Percentiles rank a stretch among this genome's conserved stretches.
phyloP scores from a whole-genome alignment of 441 rosid species.

The Rhodomyrtus psidioides region DNA sequence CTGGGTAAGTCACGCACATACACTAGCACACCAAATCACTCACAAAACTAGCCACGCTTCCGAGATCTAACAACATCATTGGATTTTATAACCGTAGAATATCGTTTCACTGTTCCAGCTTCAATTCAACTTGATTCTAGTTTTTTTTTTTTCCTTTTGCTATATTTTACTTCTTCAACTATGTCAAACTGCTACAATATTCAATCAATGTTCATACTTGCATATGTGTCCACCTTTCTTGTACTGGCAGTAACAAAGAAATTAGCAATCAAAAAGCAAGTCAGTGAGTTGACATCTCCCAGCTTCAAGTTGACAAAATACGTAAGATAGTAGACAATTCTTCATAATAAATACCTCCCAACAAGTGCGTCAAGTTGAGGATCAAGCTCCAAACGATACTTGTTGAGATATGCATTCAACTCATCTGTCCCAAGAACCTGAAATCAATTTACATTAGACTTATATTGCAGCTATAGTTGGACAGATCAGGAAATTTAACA shows the following conservation, averaged over 20 bases:
- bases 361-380: conserved; percentile 93
- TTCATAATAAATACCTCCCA: conserved; percentile 49
- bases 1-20: too few relatives aligned
- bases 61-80: neutral
- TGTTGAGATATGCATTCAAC: conserved; percentile 72
- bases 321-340: neutral
- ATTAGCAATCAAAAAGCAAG: neutral
- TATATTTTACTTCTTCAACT: neutral
- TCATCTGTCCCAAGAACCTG: conserved; percentile 97
- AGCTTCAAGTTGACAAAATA: neutral
- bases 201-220: neutral
- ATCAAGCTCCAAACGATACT: conserved; percentile 85
- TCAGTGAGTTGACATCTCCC: neutral
- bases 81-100: neutral
- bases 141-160: neutral
- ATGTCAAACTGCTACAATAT: neutral
- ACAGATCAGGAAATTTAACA: neutral
- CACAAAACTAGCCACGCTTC: too few relatives aligned
- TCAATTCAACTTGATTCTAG: neutral
- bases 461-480: neutral
- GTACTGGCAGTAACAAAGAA: neutral
- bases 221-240: neutral
- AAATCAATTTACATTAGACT: conserved; percentile 5
- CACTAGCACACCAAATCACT: too few relatives aligned
- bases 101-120: neutral